Evolutionary conservation across 306 rosid genomes (phyloP), one percentile per base, ranked within the genome.

Genomic region (Echinosophora koreensis): DNA sequence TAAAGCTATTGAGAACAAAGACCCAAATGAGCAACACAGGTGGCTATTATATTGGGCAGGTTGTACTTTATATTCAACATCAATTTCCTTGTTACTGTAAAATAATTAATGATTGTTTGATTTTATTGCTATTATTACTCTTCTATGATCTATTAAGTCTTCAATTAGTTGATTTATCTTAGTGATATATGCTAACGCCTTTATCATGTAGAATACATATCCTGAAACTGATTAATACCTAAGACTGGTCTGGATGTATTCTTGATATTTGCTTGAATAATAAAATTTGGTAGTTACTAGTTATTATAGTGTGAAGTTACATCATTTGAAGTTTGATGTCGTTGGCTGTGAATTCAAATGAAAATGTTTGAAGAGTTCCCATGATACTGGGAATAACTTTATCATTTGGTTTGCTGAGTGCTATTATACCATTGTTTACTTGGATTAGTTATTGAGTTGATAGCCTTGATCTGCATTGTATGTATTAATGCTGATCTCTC

Each of bases 11-110:
- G 92, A 89, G 87, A 73, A 66, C 61, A 80, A 82, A 78, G 86
- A 86, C 55, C 83, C 46, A 41, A 18, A 35, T 41, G 86, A 89
- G 55, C 90, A 86, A 42, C 86, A 86, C 16, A 82, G 76, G 39
- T 82, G 87, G 87, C 89, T 86, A 5, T 68, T 76, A 10, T 89
- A 89, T 76, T 89, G 92, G 90, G 87, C 90, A 82, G 90, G 92
- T 86, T 59, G 57, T 57, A 6, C 15, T 37, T 49, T 44, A 73
- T 50, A 17, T 32, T 68, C 12, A 63, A 42, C 14, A 22, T 51
- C 66, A 35, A 81, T 65, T 62, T 32, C 34, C 38, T 69, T 5
- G 8, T 47, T 49, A 49, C 8, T n/a, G 1, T 7, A 51, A 28
- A 41, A 2, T 39, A 4, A 72, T 54, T 0, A 10, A 7, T 13